Conservation (phyloP, 108 stramenopile genomes). For the Aurantiochytrium sp. region DNA sequence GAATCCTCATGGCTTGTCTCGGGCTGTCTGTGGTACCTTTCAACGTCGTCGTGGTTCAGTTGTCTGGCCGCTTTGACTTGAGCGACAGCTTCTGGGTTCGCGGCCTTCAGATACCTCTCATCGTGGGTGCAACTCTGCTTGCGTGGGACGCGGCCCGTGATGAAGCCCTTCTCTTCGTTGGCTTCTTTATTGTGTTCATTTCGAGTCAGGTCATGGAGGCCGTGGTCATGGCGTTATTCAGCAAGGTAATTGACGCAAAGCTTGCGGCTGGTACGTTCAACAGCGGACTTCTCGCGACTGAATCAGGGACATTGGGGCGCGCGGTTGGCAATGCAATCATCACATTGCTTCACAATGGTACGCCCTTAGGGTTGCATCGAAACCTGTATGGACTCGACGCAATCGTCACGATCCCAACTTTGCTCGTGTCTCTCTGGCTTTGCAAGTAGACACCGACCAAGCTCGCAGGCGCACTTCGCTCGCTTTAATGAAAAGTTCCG, state of each 20-base stretch:
- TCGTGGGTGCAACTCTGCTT: not conserved
- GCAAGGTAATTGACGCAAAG: constrained; percentile 65
- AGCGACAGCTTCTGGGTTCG: not conserved
- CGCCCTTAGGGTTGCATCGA: not conserved
- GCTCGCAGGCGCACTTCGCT: not conserved
- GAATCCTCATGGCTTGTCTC: not conserved
- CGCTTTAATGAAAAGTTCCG: not conserved
- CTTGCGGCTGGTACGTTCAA: constrained; percentile 76
- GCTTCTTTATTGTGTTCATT: not conserved
- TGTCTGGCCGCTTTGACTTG: not conserved
- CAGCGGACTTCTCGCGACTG: constrained; percentile 75
- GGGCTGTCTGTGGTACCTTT: not conserved
- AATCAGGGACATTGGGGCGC: constrained; percentile 75
- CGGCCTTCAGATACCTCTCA: not conserved
- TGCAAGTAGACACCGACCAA: not conserved
- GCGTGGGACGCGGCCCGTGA: not conserved
- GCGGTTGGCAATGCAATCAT: constrained; percentile 39
- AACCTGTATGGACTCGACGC: not conserved
- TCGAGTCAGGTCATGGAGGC: constrained; percentile 33
- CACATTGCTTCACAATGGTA: constrained; percentile 23
- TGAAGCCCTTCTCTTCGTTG: not conserved
- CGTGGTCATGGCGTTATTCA: constrained; percentile 72
- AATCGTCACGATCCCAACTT: not conserved
- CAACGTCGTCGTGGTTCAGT: not conserved
- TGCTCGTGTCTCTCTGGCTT: not conserved